These are phyloP conservation scores for Pyrenula massariospora DNA, from an alignment of 495 filamentous ascomycete genomes.

Conservation along the genomic window DNA sequence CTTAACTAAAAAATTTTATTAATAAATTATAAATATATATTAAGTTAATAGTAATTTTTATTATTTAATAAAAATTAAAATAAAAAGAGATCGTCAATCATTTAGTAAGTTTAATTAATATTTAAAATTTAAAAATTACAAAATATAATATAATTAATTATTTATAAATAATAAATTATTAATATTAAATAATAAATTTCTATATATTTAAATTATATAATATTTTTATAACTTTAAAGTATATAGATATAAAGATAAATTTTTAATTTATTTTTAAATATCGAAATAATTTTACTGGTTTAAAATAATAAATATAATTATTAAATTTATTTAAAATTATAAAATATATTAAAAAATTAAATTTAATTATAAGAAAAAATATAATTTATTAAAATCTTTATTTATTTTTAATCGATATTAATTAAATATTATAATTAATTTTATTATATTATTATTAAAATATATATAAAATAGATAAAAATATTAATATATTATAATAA, in stretches of 20 bases:
- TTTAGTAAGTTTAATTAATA: background rate
- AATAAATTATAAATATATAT: no score
- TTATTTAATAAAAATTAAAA: background rate
- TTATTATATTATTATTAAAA: slow-evolving; percentile 2
- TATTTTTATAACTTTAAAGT: background rate
- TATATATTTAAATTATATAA: slow-evolving; percentile 1
- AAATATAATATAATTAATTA: background rate
- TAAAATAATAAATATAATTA: slow-evolving; percentile 1
- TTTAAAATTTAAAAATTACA: background rate
- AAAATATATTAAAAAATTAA: slow-evolving; percentile 2
- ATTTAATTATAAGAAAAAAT: background rate
- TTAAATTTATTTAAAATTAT: slow-evolving; percentile 4
- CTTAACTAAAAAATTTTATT: background rate
- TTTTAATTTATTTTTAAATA: background rate
- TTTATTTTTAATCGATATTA: slow-evolving; percentile 1
- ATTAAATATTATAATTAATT: slow-evolving; percentile 6
- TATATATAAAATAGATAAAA: background rate
- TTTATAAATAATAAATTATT: background rate
- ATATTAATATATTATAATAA: background rate
- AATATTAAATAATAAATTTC: background rate
- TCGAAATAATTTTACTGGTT: slow-evolving; percentile 2
- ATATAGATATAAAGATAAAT: background rate
- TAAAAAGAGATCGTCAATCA: no score
- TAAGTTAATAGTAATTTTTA: background rate
- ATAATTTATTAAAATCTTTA: background rate